Percentiles rank a stretch among this genome's conserved stretches.
These are phyloP conservation scores for Aspergillus pseudoviridinutans DNA, from an alignment of 2,329 filamentous ascomycete species.

Conservation along the genomic window DNA sequence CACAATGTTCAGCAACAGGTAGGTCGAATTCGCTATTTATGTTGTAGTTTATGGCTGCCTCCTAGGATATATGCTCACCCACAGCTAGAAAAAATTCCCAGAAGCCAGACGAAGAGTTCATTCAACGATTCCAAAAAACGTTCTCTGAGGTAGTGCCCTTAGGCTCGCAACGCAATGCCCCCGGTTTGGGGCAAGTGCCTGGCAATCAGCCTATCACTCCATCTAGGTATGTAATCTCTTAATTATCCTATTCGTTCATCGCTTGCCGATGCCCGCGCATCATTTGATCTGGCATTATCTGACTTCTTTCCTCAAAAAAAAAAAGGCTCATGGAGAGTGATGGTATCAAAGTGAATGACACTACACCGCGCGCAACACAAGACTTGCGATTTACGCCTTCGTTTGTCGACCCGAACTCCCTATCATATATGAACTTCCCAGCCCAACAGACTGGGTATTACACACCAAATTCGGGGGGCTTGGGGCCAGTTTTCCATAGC, in stretches of 20 bases:
- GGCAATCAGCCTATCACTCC: constrained; percentile 18
- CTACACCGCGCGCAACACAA: constrained; percentile 72
- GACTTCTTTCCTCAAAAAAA: constrained; percentile 3
- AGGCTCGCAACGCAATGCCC: constrained; percentile 33
- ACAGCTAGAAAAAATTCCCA: constrained; percentile 66
- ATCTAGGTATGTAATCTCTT: constrained; percentile 18
- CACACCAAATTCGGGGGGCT: constrained; percentile 78
- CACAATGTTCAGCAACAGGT: constrained; percentile 49
- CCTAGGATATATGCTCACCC: constrained; percentile 9
- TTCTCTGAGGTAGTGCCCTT: constrained; percentile 67
- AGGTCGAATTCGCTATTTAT: constrained; percentile 21
- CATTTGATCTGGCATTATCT: constrained; percentile 3
- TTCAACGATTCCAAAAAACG: constrained; percentile 76
- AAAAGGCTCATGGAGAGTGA: constrained; percentile 45
- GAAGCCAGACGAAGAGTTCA: constrained; percentile 81
- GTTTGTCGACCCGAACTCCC: constrained; percentile 78
- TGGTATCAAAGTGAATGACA: constrained; percentile 70
- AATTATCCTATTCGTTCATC: neutral
- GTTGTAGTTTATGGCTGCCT: neutral
- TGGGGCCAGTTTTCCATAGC: constrained; percentile 71
- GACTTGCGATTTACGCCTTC: constrained; percentile 91
- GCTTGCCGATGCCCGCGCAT: neutral
- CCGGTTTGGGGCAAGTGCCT: constrained; percentile 21
- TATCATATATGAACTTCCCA: constrained; percentile 73
- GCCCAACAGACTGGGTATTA: constrained; percentile 81